phyloP scores from a whole-genome alignment of 805 yeast genomes.

The Candida adriatica region DNA sequence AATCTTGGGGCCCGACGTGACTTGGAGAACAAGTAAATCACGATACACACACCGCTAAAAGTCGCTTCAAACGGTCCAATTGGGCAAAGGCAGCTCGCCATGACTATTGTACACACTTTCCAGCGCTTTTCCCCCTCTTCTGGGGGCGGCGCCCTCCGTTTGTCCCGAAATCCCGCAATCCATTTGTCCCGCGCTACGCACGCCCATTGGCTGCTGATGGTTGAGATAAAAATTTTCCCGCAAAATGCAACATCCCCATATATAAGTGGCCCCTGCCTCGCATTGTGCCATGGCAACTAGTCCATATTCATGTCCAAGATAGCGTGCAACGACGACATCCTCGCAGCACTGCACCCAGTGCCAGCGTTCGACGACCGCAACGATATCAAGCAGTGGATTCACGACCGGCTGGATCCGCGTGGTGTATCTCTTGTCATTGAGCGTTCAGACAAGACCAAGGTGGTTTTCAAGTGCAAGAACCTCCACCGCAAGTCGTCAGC shows the following conservation, averaged over 20 bases:
- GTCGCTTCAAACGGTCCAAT: too few relatives aligned
- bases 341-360: constrained; percentile 21
- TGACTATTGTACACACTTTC: too few relatives aligned
- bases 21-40: too few relatives aligned
- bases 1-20: too few relatives aligned
- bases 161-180: too few relatives aligned
- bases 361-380: constrained; percentile 20
- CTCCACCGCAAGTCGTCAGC: constrained; percentile 20
- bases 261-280: too few relatives aligned
- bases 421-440: constrained; percentile 26
- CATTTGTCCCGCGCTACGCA: constrained; percentile 5
- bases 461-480: constrained; percentile 28
- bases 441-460: constrained; percentile 26
- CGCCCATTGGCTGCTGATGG: constrained; percentile 21
- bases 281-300: too few relatives aligned
- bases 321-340: constrained; percentile 18
- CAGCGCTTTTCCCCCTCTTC: too few relatives aligned
- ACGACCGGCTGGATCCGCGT: constrained; percentile 14
- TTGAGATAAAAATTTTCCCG: constrained; percentile 21
- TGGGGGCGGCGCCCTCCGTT: too few relatives aligned
- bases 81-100: too few relatives aligned
- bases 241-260: constrained; percentile 3
- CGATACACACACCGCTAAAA: too few relatives aligned
- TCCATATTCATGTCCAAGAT: too few relatives aligned
- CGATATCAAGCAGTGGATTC: constrained; percentile 24